Percentiles rank a stretch among this genome's conserved stretches.
Conservation (phyloP, 805 yeast species). For the Monosporozyma unispora region DNA sequence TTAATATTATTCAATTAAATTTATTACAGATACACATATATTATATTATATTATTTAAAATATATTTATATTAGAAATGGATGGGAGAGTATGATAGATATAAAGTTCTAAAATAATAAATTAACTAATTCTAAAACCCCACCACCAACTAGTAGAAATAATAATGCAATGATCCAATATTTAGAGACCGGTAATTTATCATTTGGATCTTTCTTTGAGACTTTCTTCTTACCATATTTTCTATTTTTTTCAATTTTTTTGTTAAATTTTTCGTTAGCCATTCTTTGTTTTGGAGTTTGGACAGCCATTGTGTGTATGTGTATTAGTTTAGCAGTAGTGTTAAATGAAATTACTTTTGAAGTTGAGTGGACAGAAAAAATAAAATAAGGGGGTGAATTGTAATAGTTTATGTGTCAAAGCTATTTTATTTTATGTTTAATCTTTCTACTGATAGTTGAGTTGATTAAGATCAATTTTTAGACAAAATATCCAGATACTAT, state of each 20-base stretch:
- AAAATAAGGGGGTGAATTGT: no score
- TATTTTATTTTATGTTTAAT: no score
- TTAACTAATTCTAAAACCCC: constrained; percentile 64
- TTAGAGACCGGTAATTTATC: constrained; percentile 47
- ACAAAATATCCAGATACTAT: no score
- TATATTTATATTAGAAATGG: no score
- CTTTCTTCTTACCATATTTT: constrained; percentile 66
- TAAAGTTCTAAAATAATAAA: constrained; percentile 44
- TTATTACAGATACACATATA: no score
- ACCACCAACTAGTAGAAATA: constrained; percentile 73
- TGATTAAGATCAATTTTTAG: no score
- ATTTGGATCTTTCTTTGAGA: constrained; percentile 28
- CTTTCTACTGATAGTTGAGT: no score
- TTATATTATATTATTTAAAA: no score
- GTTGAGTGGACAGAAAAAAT: neutral
- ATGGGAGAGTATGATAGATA: no score
- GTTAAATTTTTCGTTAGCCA: constrained; percentile 78
- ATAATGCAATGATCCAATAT: constrained; percentile 53
- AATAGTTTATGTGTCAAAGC: no score
- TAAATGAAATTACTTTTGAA: no score
- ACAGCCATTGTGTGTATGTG: constrained; percentile 37
- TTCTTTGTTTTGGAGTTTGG: constrained; percentile 82
- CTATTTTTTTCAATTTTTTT: constrained; percentile 50
- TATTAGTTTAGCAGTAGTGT: neutral
- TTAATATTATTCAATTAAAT: no score